Evolutionary conservation across 352 stramenopile species (phyloP), one percentile per base, ranked within the genome.

Genomic region (Plasmopara muralis): DNA sequence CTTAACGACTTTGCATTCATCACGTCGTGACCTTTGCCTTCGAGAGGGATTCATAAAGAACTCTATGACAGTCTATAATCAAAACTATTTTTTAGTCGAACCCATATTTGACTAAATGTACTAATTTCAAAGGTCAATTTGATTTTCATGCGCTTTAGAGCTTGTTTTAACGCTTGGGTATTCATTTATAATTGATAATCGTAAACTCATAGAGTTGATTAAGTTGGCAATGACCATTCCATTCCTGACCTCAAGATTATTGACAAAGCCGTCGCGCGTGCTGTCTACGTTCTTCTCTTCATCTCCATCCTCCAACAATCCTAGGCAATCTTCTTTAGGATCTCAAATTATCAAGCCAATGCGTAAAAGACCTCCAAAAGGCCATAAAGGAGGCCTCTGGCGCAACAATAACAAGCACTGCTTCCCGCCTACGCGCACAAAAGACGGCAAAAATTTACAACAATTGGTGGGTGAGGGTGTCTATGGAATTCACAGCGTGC

Each of bases 401-500:
- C 50, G 49, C 20, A 50, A n/a, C n/a, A n/a, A 62, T 35, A 40
- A 44, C 0, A 53, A 66, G 1, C 59, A 47, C 10, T 53, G 62
- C 28, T 38, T 50, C 3, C 53, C 53, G 16, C 50, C 59, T 29
- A 52, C 42, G 41, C 50, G 63, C 54, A 71, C 63, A 18, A 68
- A 60, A 29, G 57, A 70, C 16, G 60, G 64, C 41, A 62, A 61
- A 12, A 42, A 59, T n/a, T 67, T 85, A n/a, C 77, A 76, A n/a
- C 65, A 84, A 41, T 43, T 80, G 13, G 41, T 42, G 7, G 79
- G 79, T 14, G 79, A 89, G 45, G 64, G 72, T 2, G 66, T 89
- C 13, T 87, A 86, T 51, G 79, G 79, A 4, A 67, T 89, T 33
- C 79, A 89, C 61, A 86, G 74, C 42, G 77, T 87, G 10, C 54